Percentiles rank a stretch among this genome's conserved stretches.
Evolutionary conservation across 2,329 filamentous ascomycete species (phyloP).

Genomic region (Aspergillus sp.): DNA sequence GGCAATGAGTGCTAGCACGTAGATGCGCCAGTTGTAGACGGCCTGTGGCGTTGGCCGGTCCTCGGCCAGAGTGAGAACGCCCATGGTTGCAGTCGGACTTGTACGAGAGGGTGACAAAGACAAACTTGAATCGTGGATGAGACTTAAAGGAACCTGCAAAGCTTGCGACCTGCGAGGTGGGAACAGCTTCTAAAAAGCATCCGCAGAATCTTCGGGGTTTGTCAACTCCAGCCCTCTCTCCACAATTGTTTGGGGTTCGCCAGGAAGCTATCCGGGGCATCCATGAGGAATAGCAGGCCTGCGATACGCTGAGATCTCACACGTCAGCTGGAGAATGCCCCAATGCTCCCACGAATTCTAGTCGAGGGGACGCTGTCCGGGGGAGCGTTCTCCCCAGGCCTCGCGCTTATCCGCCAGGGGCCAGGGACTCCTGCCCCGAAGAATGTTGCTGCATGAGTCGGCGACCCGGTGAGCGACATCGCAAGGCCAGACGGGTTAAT

Average conservation of each 20-base stretch:
- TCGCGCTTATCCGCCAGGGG: slow-evolving; percentile 15
- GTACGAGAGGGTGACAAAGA: not conserved
- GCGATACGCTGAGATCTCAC: slow-evolving; percentile 14
- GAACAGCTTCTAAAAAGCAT: slow-evolving; percentile 16
- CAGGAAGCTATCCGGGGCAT: slow-evolving; percentile 28
- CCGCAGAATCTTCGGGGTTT: slow-evolving; percentile 16
- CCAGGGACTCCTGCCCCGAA: slow-evolving; percentile 12
- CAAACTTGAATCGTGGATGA: not conserved
- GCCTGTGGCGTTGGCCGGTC: slow-evolving; percentile 55
- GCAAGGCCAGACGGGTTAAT: not conserved
- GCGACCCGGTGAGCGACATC: not conserved
- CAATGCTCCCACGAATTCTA: too few species aligned
- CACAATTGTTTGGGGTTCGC: slow-evolving; percentile 24
- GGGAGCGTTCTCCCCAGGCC: slow-evolving; percentile 33
- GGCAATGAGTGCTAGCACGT: slow-evolving; percentile 54
- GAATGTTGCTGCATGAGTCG: slow-evolving; percentile 26
- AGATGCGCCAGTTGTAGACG: slow-evolving; percentile 63
- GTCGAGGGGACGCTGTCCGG: slow-evolving; percentile 19
- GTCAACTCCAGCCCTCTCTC: slow-evolving; percentile 25
- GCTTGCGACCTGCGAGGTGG: not conserved
- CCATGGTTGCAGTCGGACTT: slow-evolving; percentile 24
- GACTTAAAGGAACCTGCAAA: not conserved
- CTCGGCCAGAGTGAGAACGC: slow-evolving; percentile 41
- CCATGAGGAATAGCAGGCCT: slow-evolving; percentile 22
- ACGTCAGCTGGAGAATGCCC: slow-evolving; percentile 7